Percentiles rank a stretch among this genome's conserved stretches.
Conservation (phyloP, 139 green algal genomes). For the Tetradesmus obliquus region DNA sequence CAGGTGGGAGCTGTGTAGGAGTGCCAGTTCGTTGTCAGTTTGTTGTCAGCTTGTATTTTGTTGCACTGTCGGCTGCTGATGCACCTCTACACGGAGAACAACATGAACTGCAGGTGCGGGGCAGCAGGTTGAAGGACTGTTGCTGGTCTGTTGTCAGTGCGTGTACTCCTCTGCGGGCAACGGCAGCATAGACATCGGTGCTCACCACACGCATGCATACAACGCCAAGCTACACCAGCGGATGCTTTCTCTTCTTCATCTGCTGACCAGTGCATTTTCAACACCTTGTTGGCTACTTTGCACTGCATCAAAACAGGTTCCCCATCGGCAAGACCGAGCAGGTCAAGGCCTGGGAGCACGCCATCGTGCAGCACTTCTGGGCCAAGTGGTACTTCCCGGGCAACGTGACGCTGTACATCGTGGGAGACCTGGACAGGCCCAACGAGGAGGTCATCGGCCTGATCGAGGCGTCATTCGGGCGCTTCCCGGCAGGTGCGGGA, state of each 20-base stretch:
- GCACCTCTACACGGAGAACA: too few species aligned
- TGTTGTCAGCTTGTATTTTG: neutral
- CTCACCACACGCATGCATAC: too few species aligned
- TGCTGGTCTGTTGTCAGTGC: too few species aligned
- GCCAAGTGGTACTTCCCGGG: constrained; percentile 91
- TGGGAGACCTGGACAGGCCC: constrained; percentile 89
- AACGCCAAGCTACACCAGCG: too few species aligned
- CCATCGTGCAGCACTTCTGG: constrained; percentile 90
- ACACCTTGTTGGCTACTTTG: neutral
- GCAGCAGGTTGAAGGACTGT: too few species aligned
- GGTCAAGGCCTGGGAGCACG: constrained; percentile 87
- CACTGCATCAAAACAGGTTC: constrained; percentile 76
- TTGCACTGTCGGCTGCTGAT: too few species aligned
- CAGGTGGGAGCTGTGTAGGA: constrained; percentile 40
- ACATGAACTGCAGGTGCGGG: too few species aligned
- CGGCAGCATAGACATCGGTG: too few species aligned
- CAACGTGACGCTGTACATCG: constrained; percentile 98
- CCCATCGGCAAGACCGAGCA: constrained; percentile 98
- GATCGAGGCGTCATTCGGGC: constrained; percentile 78
- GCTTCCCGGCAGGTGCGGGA: constrained; percentile 52
- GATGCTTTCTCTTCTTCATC: too few species aligned
- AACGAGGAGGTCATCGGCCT: constrained; percentile 65
- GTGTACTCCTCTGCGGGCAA: too few species aligned
- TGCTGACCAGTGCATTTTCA: too few species aligned
- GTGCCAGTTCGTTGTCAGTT: neutral